Percentiles rank a stretch among this genome's conserved stretches.
These are phyloP conservation scores for Russula olivacea DNA, from an alignment of 768 basidiomycete genomes.

Conservation along the genomic window DNA sequence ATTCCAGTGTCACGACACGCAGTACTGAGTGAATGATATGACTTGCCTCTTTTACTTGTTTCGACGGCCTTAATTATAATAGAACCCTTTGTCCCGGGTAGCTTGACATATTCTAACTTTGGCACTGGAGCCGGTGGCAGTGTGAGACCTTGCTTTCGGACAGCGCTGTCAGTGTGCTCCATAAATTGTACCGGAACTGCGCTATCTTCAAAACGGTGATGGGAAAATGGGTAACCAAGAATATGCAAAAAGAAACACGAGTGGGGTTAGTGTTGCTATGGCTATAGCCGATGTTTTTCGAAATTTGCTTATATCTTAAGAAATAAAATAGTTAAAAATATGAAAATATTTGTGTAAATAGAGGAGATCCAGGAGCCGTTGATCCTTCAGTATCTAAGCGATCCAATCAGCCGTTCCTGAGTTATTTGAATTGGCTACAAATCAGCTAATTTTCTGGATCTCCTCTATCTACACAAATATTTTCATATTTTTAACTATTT, in stretches of 20 bases:
- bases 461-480: too few species aligned
- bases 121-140: slow-evolving; percentile 60
- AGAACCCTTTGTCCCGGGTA: slow-evolving; percentile 86
- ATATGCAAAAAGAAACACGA: slow-evolving; percentile 68
- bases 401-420: too few species aligned
- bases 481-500: too few species aligned
- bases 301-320: too few species aligned
- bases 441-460: too few species aligned
- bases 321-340: too few species aligned
- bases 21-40: background rate
- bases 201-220: slow-evolving; percentile 53
- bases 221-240: slow-evolving; percentile 55
- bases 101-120: slow-evolving; percentile 86
- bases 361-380: too few species aligned
- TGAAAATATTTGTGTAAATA: too few species aligned
- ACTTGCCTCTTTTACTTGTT: slow-evolving; percentile 78
- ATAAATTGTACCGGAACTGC: slow-evolving; percentile 31
- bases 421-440: too few species aligned
- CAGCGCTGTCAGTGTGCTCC: slow-evolving; percentile 39
- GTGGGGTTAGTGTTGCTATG: too few species aligned
- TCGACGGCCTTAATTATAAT: slow-evolving; percentile 82
- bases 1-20: background rate
- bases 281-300: too few species aligned
- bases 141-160: slow-evolving; percentile 32
- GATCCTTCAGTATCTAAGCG: too few species aligned